Evolutionary conservation across 202 grass and related monocot species (phyloP).

Genomic region (Dendrocalamus latiflorus): DNA sequence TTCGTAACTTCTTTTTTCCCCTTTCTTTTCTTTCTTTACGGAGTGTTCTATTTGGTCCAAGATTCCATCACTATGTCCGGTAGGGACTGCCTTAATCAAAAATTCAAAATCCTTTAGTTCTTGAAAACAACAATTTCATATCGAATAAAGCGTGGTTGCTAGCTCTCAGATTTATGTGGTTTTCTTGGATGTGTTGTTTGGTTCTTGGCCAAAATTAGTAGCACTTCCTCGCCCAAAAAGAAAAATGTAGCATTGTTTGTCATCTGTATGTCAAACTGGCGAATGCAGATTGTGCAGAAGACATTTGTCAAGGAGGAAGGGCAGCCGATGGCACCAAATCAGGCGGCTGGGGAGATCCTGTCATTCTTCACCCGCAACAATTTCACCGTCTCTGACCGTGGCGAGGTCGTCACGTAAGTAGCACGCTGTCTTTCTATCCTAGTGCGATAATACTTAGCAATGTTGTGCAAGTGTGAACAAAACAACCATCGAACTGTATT

Average conservation of each 20-base stretch:
- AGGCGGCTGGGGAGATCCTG: constrained; percentile 80
- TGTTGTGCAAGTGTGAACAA: neutral
- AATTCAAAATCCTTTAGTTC: neutral
- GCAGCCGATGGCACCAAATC: constrained; percentile 45
- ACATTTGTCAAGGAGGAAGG: constrained; percentile 66
- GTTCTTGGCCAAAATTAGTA: neutral
- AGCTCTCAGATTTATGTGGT: neutral
- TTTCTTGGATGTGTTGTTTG: neutral
- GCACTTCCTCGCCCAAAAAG: neutral
- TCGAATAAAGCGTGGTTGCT: neutral
- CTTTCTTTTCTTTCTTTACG: neutral
- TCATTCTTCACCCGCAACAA: constrained; percentile 96
- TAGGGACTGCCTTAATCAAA: neutral
- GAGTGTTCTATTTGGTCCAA: neutral
- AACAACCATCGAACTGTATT: too few species aligned
- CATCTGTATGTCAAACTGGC: neutral
- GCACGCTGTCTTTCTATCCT: neutral
- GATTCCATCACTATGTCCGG: neutral
- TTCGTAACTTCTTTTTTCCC: too few species aligned
- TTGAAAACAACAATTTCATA: neutral
- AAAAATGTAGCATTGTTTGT: neutral
- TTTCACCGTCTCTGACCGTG: constrained; percentile 70
- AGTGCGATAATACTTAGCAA: neutral
- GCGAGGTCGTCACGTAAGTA: constrained; percentile 93
- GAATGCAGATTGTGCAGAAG: constrained; percentile 84